Conservation (phyloP, 140 eudicot genomes). For the Oenanthe javanica region DNA sequence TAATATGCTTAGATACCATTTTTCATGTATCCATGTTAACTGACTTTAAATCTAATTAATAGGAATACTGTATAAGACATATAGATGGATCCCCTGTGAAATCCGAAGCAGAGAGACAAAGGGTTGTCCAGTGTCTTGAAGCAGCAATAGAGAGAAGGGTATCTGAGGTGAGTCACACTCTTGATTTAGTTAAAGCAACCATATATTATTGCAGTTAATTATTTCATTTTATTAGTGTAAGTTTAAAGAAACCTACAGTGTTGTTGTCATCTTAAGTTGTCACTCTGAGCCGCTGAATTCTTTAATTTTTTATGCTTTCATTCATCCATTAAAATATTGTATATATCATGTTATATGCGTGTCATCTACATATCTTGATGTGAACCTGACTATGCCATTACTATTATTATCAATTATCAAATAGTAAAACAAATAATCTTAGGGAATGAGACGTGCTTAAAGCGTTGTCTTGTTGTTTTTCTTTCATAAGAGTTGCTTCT, state of each 20-base stretch:
- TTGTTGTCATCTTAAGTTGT: not conserved
- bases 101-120: constrained; percentile 85
- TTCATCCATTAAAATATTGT: not conserved
- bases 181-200: not conserved
- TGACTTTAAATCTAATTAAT: constrained; percentile 7
- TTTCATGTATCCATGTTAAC: not conserved
- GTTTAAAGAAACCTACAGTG: too few species aligned
- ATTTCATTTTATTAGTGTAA: not conserved
- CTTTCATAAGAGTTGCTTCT: not conserved
- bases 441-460: not conserved
- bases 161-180: constrained; percentile 51
- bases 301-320: constrained; percentile 11
- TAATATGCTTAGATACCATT: not conserved
- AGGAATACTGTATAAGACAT: constrained; percentile 81
- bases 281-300: not conserved
- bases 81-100: constrained; percentile 73
- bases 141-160: constrained; percentile 91
- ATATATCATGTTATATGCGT: not conserved
- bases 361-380: constrained; percentile 6
- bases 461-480: not conserved
- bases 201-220: not conserved
- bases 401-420: not conserved
- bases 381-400: not conserved
- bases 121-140: constrained; percentile 80
- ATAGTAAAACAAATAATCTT: not conserved